Percentiles rank a stretch among this genome's conserved stretches.
Evolutionary conservation across 73 alveolate genomes (phyloP).

Genomic region (Paramecium primaurelia): DNA sequence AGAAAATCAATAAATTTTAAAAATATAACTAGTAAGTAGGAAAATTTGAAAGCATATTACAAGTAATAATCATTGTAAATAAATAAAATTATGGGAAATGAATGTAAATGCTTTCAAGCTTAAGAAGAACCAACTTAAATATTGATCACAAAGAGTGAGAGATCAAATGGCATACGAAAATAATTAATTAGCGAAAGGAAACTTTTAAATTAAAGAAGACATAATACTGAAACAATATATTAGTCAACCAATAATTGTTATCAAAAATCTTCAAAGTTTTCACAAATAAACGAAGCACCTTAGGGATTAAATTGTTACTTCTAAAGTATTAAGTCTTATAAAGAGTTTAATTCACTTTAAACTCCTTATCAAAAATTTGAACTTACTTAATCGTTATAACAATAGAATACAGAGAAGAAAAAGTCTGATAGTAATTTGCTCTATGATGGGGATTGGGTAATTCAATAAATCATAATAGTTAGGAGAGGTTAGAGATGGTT

Average conservation of each 20-base stretch:
- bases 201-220: neutral
- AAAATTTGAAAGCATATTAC: neutral
- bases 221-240: conserved; percentile 1
- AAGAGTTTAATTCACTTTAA: neutral
- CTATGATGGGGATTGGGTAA: conserved; percentile 81
- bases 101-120: neutral
- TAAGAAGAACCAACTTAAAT: neutral
- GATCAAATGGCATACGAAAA: neutral
- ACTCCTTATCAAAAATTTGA: neutral
- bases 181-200: neutral
- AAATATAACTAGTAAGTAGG: neutral
- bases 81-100: neutral
- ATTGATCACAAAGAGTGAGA: neutral
- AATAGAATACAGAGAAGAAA: neutral
- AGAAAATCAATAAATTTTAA: neutral
- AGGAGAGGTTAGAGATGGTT: conserved; percentile 83
- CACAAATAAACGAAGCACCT: neutral
- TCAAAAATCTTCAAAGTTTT: neutral
- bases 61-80: neutral
- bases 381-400: neutral
- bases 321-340: neutral
- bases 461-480: neutral
- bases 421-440: conserved; percentile 70
- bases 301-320: neutral
- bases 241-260: neutral